Evolutionary conservation across 208 protist genomes (phyloP).

Genomic region (Leishmania gerbilli): DNA sequence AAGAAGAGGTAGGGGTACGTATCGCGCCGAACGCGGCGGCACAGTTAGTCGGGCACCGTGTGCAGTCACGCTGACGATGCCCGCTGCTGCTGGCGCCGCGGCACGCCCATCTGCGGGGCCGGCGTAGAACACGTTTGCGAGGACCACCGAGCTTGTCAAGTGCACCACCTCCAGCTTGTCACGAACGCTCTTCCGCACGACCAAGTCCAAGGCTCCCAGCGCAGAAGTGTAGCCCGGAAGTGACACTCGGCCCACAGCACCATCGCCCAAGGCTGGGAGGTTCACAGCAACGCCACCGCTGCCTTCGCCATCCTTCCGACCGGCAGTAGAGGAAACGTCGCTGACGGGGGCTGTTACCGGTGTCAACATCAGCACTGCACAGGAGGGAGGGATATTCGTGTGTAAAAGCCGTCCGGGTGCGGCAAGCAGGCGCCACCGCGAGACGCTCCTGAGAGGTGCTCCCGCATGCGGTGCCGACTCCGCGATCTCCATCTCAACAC

Average conservation of each 20-base stretch:
- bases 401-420: not conserved
- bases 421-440: not conserved
- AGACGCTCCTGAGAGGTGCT: not conserved
- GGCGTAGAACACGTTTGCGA: slow-evolving; percentile 32
- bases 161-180: slow-evolving; percentile 10
- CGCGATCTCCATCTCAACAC: slow-evolving; percentile 13
- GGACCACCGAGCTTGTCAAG: slow-evolving; percentile 16
- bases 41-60: slow-evolving; percentile 3
- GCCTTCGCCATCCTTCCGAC: not conserved
- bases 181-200: slow-evolving; percentile 10
- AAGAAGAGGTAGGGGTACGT: slow-evolving; percentile 18
- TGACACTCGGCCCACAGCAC: slow-evolving; percentile 8
- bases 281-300: not conserved
- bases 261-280: not conserved
- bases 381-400: slow-evolving; percentile 1
- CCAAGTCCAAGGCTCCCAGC: slow-evolving; percentile 22
- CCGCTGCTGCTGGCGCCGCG: not conserved
- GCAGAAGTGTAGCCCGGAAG: slow-evolving; percentile 21
- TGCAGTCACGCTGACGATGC: slow-evolving; percentile 1
- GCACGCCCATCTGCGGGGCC: not conserved
- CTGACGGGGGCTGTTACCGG: not conserved
- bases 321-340: not conserved
- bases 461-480: not conserved
- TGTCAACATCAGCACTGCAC: not conserved
- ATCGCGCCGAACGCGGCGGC: slow-evolving; percentile 10